phyloP scores from a whole-genome alignment of 441 rosid species.

The Erodium texanum region DNA sequence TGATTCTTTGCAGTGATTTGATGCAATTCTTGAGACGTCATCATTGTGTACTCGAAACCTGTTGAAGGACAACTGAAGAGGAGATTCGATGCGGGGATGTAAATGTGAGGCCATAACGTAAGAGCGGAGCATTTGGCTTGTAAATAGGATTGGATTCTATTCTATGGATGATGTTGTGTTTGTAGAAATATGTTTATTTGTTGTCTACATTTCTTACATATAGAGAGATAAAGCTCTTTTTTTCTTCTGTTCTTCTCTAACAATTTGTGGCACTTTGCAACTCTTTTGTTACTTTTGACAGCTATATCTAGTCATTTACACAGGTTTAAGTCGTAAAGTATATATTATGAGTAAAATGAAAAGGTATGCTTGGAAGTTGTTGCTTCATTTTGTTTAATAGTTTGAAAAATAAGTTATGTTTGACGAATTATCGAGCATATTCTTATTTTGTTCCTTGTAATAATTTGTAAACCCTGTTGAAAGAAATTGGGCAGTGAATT shows the following conservation, averaged over 20 bases:
- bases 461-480: no score
- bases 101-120: neutral
- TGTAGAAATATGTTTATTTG: constrained; percentile 3
- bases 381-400: no score
- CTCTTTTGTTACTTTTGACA: neutral
- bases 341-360: no score
- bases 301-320: no score
- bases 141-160: neutral
- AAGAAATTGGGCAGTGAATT: no score
- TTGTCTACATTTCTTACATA: neutral
- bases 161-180: neutral
- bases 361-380: no score
- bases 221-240: neutral
- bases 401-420: no score
- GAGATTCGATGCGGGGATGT: neutral
- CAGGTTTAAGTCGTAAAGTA: no score
- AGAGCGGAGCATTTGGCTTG: neutral
- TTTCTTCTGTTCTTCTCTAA: neutral
- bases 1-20: neutral
- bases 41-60: neutral
- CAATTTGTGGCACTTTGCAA: neutral
- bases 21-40: neutral
- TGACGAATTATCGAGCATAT: no score
- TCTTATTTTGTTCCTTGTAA: no score
- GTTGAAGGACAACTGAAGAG: neutral